A percentile compares a stretch with the other conserved stretches of the same genome.
Conservation (phyloP, 306 rosid species). For the Begonia fuchsioides region DNA sequence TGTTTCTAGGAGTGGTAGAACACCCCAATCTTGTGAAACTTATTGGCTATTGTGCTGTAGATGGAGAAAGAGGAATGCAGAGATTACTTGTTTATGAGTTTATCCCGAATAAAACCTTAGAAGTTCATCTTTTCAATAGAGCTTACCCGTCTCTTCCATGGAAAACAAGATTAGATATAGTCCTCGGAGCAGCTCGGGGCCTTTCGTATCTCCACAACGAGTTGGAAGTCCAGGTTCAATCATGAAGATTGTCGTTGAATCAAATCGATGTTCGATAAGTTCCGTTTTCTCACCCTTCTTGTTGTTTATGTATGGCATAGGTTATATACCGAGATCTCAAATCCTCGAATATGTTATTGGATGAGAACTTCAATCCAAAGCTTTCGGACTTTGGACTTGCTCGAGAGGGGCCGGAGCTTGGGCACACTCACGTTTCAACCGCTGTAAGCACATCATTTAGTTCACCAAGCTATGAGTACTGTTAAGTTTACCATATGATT, state of each 20-base stretch:
- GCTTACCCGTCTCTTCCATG: constrained; percentile 41
- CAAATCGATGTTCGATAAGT: background rate
- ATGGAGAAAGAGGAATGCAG: constrained; percentile 76
- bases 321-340: constrained; percentile 74
- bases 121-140: constrained; percentile 52
- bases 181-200: constrained; percentile 69
- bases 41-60: constrained; percentile 63
- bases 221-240: constrained; percentile 61
- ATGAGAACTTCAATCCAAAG: constrained; percentile 52
- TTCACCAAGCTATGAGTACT: constrained; percentile 7
- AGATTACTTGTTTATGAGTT: constrained; percentile 73
- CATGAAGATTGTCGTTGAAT: background rate
- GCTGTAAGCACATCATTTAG: constrained; percentile 42
- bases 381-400: constrained; percentile 93
- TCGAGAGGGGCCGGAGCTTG: constrained; percentile 67
- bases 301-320: constrained; percentile 16
- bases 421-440: constrained; percentile 75
- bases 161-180: constrained; percentile 53
- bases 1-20: constrained; percentile 73
- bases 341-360: constrained; percentile 54
- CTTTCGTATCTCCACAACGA: constrained; percentile 65
- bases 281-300: background rate
- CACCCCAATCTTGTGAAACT: constrained; percentile 82
- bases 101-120: constrained; percentile 61
- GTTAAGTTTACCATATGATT: constrained; percentile 5